Percentiles rank a stretch among this genome's conserved stretches.
Conservation (phyloP, 78 protist species). For the Blattamonas nauphoetae region DNA sequence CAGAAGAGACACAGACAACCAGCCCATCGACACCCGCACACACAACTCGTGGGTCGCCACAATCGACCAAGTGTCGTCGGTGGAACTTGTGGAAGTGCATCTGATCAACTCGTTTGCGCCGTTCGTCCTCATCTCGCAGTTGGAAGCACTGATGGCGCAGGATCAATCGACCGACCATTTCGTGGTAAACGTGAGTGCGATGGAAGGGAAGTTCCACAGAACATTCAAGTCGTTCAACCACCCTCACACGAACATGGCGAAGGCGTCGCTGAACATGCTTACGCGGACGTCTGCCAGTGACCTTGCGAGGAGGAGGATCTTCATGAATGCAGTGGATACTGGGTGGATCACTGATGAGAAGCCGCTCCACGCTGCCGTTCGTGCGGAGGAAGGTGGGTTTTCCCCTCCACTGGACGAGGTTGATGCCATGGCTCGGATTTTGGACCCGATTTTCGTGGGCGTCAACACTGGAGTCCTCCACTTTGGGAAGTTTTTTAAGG, state of each 20-base stretch:
- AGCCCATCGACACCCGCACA: background rate
- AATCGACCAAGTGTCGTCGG: slow-evolving; percentile 29
- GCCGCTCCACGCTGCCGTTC: background rate
- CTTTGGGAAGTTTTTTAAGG: slow-evolving; percentile 35
- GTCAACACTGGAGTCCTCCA: background rate
- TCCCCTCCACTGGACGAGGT: slow-evolving; percentile 69
- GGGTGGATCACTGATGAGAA: slow-evolving; percentile 39
- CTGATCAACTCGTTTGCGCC: slow-evolving; percentile 54
- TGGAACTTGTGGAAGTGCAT: slow-evolving; percentile 41
- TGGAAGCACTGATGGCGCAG: slow-evolving; percentile 28
- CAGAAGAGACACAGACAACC: background rate
- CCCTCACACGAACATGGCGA: slow-evolving; percentile 94
- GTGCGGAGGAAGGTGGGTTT: background rate
- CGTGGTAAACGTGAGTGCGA: slow-evolving; percentile 78
- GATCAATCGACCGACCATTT: slow-evolving; percentile 10
- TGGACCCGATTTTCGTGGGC: slow-evolving; percentile 65
- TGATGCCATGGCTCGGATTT: slow-evolving; percentile 44
- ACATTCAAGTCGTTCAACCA: slow-evolving; percentile 55
- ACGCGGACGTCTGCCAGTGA: background rate
- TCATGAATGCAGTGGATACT: slow-evolving; percentile 70
- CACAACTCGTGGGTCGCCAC: background rate
- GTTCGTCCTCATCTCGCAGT: slow-evolving; percentile 23
- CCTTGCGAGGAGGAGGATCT: slow-evolving; percentile 28
- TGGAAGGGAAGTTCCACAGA: slow-evolving; percentile 74
- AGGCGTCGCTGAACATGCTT: slow-evolving; percentile 84